Evolutionary conservation across 2,329 filamentous ascomycete genomes (phyloP), one percentile per base, ranked within the genome.

Genomic region (Paraconiothyrium brasiliense): DNA sequence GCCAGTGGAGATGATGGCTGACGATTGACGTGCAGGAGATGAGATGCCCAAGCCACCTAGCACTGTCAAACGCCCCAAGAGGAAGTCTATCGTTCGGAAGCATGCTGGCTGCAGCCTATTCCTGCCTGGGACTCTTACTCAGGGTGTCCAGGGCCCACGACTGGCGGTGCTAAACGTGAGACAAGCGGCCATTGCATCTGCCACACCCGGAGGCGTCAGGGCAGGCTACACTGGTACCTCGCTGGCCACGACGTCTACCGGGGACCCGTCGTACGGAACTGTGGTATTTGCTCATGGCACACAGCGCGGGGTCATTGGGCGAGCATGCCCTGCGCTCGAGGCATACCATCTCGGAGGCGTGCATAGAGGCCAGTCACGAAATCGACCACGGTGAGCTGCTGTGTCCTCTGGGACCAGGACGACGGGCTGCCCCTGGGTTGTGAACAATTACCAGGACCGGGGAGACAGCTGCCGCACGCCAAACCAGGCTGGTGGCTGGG

Each of bases 401-500:
- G 74, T 75, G 71, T 60, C 60, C 22, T 63, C 37, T 64, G 63
- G 65, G 73, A 65, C 74, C 74, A 71, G 34, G 67, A 63, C 61
- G 65, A 64, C 65, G 74, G 74, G 64, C 60, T 61, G 54, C 58
- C 30, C 57, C 58, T 56, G 58, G 48, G 41, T 63, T 63, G 71
- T 47, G 43, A 61, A 64, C 61, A 54, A 65, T 63, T 60, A 72
- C 68, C 68, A 70, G 69, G 63, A 57, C 67, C 70, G 69, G 72
- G 62, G 65, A 68, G 69, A 73, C 69, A 71, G 70, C 67, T 75
- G 72, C 73, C 67, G 73, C 70, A 71, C 56, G 67, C 69, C 70
- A 62, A 73, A 76, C 72, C 74, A 65, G 72, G 73, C 61, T 71
- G 70, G 67, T 74, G 75, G 75, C 72, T 71, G 71, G 62, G 37